Percentiles rank a stretch among this genome's conserved stretches.
Evolutionary conservation across 352 stramenopile genomes (phyloP).

Genomic region (Pythium phragmitis): DNA sequence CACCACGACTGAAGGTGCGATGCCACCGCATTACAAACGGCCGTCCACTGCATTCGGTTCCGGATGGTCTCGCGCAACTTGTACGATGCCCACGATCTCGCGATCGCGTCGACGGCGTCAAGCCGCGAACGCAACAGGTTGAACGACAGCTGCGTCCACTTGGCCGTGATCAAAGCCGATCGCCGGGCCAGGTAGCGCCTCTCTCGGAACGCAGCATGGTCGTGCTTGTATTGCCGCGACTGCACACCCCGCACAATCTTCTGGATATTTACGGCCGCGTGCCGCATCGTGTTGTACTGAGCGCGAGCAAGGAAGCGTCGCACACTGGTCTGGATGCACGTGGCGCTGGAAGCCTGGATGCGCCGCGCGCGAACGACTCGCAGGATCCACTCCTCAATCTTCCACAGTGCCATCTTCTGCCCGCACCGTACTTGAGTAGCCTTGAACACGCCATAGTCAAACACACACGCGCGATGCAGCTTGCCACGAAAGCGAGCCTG

Average conservation of each 20-base stretch:
- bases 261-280: slow-evolving; percentile 11
- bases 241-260: slow-evolving; percentile 15
- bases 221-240: slow-evolving; percentile 8
- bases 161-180: slow-evolving; percentile 13
- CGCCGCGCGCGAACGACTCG: slow-evolving; percentile 5
- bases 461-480: slow-evolving; percentile 30
- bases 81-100: slow-evolving; percentile 9
- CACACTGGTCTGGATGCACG: slow-evolving; percentile 10
- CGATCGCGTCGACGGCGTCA: slow-evolving; percentile 12
- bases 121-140: slow-evolving; percentile 6
- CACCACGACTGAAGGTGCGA: slow-evolving; percentile 28
- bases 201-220: slow-evolving; percentile 12
- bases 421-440: slow-evolving; percentile 9
- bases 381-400: slow-evolving; percentile 15
- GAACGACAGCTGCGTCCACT: slow-evolving; percentile 15
- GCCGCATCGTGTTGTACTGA: slow-evolving; percentile 7
- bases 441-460: slow-evolving; percentile 45
- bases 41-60: background rate
- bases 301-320: slow-evolving; percentile 4
- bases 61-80: background rate
- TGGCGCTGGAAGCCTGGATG: background rate
- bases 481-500: slow-evolving; percentile 40
- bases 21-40: background rate
- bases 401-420: slow-evolving; percentile 24
- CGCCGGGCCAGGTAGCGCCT: slow-evolving; percentile 9